Conservation (phyloP, 1,284 basidiomycete genomes). For the Fomitopsis schrenkii region DNA sequence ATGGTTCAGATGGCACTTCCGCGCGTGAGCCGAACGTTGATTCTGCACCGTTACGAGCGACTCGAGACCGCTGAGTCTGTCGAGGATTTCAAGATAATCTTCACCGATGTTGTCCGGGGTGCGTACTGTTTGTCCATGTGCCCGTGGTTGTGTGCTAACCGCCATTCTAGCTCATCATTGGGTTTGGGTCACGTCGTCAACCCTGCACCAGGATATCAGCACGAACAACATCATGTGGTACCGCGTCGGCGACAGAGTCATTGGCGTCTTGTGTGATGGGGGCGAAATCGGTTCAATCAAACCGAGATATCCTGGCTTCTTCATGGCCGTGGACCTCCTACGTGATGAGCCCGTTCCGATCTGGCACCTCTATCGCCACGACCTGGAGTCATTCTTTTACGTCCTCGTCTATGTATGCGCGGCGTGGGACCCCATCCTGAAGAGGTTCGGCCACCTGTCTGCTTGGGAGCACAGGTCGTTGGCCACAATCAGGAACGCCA, state of each 20-base stretch:
- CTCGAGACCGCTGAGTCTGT: constrained; percentile 17
- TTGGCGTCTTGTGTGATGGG: constrained; percentile 25
- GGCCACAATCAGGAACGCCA: neutral
- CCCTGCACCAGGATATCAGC: constrained; percentile 26
- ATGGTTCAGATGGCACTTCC: constrained; percentile 2
- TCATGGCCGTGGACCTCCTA: constrained; percentile 24
- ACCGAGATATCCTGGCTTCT: neutral
- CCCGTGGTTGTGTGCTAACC: neutral
- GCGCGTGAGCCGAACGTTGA: constrained; percentile 7
- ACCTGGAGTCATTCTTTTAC: constrained; percentile 2
- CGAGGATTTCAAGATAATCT: constrained; percentile 19
- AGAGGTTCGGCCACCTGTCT: neutral
- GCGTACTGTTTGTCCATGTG: neutral
- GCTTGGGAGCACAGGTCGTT: neutral
- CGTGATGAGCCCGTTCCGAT: neutral
- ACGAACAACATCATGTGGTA: constrained; percentile 27
- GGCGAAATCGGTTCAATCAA: constrained; percentile 6
- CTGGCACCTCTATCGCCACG: neutral
- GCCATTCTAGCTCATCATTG: constrained; percentile 6
- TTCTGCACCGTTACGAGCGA: constrained; percentile 10
- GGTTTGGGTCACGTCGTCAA: neutral
- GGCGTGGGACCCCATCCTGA: neutral
- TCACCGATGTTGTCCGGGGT: constrained; percentile 21
- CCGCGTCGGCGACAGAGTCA: neutral
- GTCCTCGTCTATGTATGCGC: constrained; percentile 1